Conservation (phyloP, 352 stramenopile species). For the Phytophthora ramorum region DNA sequence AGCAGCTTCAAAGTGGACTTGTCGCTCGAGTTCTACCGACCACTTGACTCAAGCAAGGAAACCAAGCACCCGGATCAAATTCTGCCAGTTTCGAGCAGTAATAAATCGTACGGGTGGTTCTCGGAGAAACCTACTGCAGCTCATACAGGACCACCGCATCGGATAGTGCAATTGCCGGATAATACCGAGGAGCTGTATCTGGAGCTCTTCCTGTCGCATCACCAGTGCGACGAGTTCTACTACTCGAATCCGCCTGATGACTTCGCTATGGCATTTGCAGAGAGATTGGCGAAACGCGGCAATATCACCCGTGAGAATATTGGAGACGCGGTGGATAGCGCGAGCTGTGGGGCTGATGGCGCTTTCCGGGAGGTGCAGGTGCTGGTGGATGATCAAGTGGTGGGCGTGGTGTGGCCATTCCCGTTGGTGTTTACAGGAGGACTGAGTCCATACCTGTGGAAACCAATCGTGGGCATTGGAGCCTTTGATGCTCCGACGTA, state of each 20-base stretch:
- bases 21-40: conserved; percentile 63
- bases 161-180: conserved; percentile 52
- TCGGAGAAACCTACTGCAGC: conserved; percentile 53
- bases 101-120: conserved; percentile 70
- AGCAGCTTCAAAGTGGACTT: conserved; percentile 69
- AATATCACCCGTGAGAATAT: conserved; percentile 15
- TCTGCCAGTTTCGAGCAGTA: conserved; percentile 52
- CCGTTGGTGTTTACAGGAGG: conserved; percentile 81
- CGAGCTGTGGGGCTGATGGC: conserved; percentile 31
- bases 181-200: conserved; percentile 77
- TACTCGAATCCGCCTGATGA: conserved; percentile 68
- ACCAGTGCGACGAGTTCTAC: conserved; percentile 82
- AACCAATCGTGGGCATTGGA: conserved; percentile 72
- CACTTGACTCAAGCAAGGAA: conserved; percentile 24
- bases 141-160: conserved; percentile 37
- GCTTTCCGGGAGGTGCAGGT: conserved; percentile 80
- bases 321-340: background rate
- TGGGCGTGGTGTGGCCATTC: conserved; percentile 76
- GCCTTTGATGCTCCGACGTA: conserved; percentile 81
- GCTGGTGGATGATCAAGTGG: conserved; percentile 65
- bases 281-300: conserved; percentile 40
- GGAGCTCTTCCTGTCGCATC: conserved; percentile 74
- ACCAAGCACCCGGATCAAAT: conserved; percentile 47
- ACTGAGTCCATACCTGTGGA: conserved; percentile 82
- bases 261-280: conserved; percentile 11